phyloP scores from a whole-genome alignment of 2,329 filamentous ascomycete genomes.

The Aureobasidium mangrovei region DNA sequence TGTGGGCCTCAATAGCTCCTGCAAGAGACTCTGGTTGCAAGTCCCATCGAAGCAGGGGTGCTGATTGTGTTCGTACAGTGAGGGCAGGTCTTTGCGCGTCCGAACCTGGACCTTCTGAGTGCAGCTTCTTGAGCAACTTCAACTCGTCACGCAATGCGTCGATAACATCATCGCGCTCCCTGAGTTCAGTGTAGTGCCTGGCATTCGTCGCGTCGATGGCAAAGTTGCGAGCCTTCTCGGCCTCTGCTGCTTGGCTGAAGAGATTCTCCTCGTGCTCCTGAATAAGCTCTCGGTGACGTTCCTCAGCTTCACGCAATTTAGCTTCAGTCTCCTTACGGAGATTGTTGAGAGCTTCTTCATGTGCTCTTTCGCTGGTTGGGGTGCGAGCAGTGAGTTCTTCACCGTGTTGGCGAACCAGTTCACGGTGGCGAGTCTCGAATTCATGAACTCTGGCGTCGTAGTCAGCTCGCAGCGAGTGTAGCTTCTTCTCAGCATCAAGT shows the following conservation, averaged over 20 bases:
- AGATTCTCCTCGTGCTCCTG: slow-evolving; percentile 1
- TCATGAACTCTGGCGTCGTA: slow-evolving; percentile 4
- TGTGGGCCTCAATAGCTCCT: not conserved
- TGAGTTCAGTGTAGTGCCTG: not conserved
- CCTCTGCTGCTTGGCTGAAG: not conserved
- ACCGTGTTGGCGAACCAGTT: not conserved
- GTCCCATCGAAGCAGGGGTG: not conserved
- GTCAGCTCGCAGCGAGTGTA: not conserved
- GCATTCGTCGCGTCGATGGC: not conserved
- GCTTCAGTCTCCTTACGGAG: not conserved
- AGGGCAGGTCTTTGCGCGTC: not conserved
- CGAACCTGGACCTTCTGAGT: not conserved
- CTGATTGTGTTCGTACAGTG: not conserved
- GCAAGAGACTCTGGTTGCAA: not conserved
- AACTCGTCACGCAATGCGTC: not conserved
- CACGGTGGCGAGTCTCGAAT: slow-evolving; percentile 3
- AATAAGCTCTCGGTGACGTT: not conserved
- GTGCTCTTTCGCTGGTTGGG: not conserved
- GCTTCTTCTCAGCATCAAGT: not conserved
- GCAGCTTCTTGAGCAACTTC: not conserved
- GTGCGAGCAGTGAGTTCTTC: not conserved
- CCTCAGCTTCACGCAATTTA: not conserved
- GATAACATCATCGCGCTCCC: not conserved
- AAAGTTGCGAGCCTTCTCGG: not conserved
- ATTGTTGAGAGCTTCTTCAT: not conserved